A percentile compares a stretch with the other conserved stretches of the same genome.
phyloP scores from a whole-genome alignment of 164 flowering plant genomes.

The Piper betle region DNA sequence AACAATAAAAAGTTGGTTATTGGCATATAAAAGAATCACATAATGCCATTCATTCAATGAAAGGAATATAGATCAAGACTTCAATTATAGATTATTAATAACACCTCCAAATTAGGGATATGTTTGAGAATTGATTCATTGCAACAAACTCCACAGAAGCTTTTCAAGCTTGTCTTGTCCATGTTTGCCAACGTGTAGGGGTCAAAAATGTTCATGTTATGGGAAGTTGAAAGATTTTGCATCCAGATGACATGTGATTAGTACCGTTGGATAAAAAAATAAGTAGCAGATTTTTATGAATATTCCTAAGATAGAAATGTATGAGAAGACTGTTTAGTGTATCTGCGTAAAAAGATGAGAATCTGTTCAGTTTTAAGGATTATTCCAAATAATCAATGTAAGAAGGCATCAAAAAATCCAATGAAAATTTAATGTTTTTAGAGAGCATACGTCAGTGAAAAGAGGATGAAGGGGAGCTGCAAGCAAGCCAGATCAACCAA shows the following conservation, averaged over 20 bases:
- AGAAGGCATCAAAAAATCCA: too few relatives aligned
- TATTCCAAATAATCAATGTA: too few relatives aligned
- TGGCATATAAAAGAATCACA: neutral
- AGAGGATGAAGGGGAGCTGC: constrained; percentile 25
- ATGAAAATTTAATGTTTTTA: too few relatives aligned
- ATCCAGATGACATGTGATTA: too few relatives aligned
- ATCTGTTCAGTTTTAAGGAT: too few relatives aligned
- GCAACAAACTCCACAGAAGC: constrained; percentile 48
- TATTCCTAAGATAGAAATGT: too few relatives aligned
- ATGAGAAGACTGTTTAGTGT: too few relatives aligned
- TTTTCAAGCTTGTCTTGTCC: constrained; percentile 47
- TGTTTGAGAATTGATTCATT: constrained; percentile 37
- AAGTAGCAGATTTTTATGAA: too few relatives aligned
- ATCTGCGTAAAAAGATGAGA: too few relatives aligned
- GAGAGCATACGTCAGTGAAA: constrained; percentile 35
- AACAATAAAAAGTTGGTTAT: neutral
- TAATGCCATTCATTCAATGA: neutral
- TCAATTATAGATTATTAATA: neutral
- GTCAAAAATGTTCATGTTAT: constrained; percentile 35
- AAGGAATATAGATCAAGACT: too few relatives aligned
- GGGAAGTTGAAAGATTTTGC: constrained; percentile 7
- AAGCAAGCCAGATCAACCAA: constrained; percentile 46
- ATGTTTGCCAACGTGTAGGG: constrained; percentile 22
- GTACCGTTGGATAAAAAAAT: too few relatives aligned
- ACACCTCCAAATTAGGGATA: constrained; percentile 50